Base-by-base conservation (phyloP, 352 stramenopile species). In the Blastocystis sp. region DNA sequence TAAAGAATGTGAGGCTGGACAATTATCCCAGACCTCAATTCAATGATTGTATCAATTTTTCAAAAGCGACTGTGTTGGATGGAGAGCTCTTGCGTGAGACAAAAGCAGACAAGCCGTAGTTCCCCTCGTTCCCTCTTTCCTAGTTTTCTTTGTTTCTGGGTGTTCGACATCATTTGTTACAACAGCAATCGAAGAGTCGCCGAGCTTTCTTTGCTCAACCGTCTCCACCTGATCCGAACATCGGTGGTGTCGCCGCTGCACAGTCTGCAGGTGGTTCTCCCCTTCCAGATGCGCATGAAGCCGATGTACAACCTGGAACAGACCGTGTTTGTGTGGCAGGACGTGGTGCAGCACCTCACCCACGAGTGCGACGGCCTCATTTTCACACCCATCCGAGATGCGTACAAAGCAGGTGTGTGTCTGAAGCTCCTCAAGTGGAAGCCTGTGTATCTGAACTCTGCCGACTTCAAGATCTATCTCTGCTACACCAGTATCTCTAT, bases 261-360 rank as follows among this genome's bases (percentile, higher is more conserved):
- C 45, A 26, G 45, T 11, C 34, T 34, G n/a, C 69, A 76, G 13
- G 29, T 75, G 8, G 3, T 26, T 18, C 37, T 88, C 8, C 77
- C 77, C 0, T 88, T 88, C 39, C n/a, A 88, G 59, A 88, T 88
- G 18, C 62, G 62, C 4, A 20, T 88, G 8, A 88, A 88, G 55
- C 77, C 77, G 29, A 88, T 88, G 77, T 88, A 88, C 66, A 62
- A 88, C 55, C 37, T 88, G 15, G 56, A 76, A 15, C 66, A 76
- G 76, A 88, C 62, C 13, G 37, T 79, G 34, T 88, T 79, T 53
- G 66, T 88, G 18, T 88, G 77, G 77, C 75, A 62, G 1, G 62
- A 88, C 7, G 77, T 88, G 15, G 77, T 76, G 37, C 9, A 77
- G 29, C 9, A 79, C 29, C 45, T 88, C 6, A 18, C 23, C 50